A percentile compares a stretch with the other conserved stretches of the same genome.
These are phyloP conservation scores for Friedmanniomyces simplex DNA, from an alignment of 495 filamentous ascomycete species.

Conservation along the genomic window DNA sequence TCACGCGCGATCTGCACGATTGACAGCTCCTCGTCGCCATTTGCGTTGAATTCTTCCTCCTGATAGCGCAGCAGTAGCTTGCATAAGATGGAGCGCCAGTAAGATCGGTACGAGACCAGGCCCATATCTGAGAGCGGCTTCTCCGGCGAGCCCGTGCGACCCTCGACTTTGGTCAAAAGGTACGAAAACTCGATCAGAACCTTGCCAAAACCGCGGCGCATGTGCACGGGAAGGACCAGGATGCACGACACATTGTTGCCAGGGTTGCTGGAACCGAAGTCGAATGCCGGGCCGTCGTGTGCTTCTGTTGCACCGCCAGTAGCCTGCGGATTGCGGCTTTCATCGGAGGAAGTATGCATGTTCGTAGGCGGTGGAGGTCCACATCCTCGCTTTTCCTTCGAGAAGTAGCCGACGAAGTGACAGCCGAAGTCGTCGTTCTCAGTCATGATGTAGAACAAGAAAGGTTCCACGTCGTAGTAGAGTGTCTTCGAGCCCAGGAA, in stretches of 20 bases:
- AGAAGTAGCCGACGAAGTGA: slow-evolving; percentile 98
- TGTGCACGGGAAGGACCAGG: slow-evolving; percentile 86
- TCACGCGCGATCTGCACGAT: slow-evolving; percentile 76
- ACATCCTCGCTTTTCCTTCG: slow-evolving; percentile 78
- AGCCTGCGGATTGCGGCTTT: slow-evolving; percentile 55
- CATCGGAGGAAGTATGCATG: slow-evolving; percentile 4
- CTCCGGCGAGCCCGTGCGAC: slow-evolving; percentile 91
- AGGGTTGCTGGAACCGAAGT: slow-evolving; percentile 13
- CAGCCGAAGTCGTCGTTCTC: slow-evolving; percentile 88
- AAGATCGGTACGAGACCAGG: slow-evolving; percentile 89
- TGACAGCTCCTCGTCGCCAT: slow-evolving; percentile 46
- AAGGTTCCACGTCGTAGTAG: slow-evolving; percentile 97
- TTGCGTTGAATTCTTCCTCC: neutral
- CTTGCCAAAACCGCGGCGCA: slow-evolving; percentile 93
- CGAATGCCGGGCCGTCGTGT: neutral
- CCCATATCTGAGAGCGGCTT: slow-evolving; percentile 98
- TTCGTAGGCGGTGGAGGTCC: slow-evolving; percentile 6
- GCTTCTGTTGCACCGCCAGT: slow-evolving; percentile 8
- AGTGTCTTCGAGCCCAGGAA: slow-evolving; percentile 96
- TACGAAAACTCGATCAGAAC: slow-evolving; percentile 97
- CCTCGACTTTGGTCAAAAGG: slow-evolving; percentile 81
- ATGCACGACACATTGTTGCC: slow-evolving; percentile 94
- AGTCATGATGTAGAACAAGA: slow-evolving; percentile 97
- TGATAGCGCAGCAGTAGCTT: slow-evolving; percentile 50
- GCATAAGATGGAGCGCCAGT: slow-evolving; percentile 85